Base-by-base conservation (phyloP, 164 flowering plant species). In the Umbellularia californica region DNA sequence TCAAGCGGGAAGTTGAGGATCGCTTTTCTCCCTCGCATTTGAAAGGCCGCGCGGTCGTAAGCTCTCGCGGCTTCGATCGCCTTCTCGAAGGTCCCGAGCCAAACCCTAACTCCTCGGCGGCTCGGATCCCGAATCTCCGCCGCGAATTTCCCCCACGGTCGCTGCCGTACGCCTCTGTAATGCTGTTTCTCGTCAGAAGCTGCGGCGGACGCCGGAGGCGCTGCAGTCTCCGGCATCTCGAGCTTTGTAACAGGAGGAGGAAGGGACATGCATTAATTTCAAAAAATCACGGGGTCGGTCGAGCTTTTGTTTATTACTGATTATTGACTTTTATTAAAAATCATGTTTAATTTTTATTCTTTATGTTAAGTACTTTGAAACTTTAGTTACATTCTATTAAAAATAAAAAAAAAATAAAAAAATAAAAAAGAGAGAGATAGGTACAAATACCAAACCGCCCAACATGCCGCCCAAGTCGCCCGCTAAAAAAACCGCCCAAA, bases 1-100 rank as follows among this genome's bases (percentile, higher is more conserved):
- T 84, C 87, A 14, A 84, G 83, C 15, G 87, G 87, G 83, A 85
- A 85, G 70, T 85, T 85, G 71, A 85, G 83, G 33, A 85, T 85
- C 20, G 85, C 87, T 70, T 83, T 83, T 68, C 77, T 69, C 47
- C 87, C 87, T 0, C 87, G 78, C 74, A 85, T 76, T 79, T 70
- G 77, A 70, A 83, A 85, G 7, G 87, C 87, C 1, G 85, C 84
- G 11, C 83, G 77, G 58, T 85, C 87, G 69, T 85, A 85, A 25
- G 87, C 87, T 79, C 52, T 72, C n/a, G 87, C 85, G 19, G 87
- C 87, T 19, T 85, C 85, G 14, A 81, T 72, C n/a, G 87, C 83
- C 9, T 83, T 83, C 50, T 85, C 87, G 70, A 70, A 83, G 27
- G 87, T 85, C 9, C 87, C 87, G 5, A 85, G 83, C 87, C 87